Percentiles rank a stretch among this genome's conserved stretches.
phyloP scores from a whole-genome alignment of 306 rosid species.

The Sophora flavescens region DNA sequence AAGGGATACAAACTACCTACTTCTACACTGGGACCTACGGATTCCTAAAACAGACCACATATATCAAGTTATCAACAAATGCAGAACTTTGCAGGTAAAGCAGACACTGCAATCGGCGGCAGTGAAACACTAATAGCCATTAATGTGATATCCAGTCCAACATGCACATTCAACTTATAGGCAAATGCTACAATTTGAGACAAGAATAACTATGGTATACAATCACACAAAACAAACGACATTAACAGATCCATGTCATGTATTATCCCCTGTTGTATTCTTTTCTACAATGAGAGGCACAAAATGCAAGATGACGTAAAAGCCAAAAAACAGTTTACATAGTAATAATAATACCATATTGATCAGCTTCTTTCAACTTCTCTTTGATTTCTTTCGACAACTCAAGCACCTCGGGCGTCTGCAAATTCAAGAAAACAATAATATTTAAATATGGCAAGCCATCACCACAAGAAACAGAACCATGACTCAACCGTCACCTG shows the following conservation, averaged over 20 bases:
- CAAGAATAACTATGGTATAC: background rate
- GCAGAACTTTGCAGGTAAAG: background rate
- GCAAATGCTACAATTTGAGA: slow-evolving; percentile 27
- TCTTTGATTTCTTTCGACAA: slow-evolving; percentile 84
- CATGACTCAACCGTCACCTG: slow-evolving; percentile 56
- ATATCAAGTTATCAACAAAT: background rate
- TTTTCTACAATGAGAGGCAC: background rate
- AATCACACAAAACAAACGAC: background rate
- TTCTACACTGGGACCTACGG: background rate
- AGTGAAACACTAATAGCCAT: background rate
- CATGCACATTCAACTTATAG: slow-evolving; percentile 7
- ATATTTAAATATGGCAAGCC: background rate
- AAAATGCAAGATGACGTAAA: background rate
- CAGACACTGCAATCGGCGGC: background rate
- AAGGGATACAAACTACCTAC: slow-evolving; percentile 12
- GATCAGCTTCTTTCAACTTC: slow-evolving; percentile 92
- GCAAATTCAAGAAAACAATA: slow-evolving; percentile 48
- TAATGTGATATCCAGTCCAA: background rate
- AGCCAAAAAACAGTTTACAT: background rate
- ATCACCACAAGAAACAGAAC: background rate
- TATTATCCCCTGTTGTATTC: background rate
- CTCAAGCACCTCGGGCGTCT: slow-evolving; percentile 87
- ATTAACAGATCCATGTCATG: background rate
- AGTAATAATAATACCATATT: slow-evolving; percentile 64
- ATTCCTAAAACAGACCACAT: slow-evolving; percentile 18